A percentile compares a stretch with the other conserved stretches of the same genome.
Conservation (phyloP, 2,329 filamentous ascomycete genomes). For the Alternaria atra region DNA sequence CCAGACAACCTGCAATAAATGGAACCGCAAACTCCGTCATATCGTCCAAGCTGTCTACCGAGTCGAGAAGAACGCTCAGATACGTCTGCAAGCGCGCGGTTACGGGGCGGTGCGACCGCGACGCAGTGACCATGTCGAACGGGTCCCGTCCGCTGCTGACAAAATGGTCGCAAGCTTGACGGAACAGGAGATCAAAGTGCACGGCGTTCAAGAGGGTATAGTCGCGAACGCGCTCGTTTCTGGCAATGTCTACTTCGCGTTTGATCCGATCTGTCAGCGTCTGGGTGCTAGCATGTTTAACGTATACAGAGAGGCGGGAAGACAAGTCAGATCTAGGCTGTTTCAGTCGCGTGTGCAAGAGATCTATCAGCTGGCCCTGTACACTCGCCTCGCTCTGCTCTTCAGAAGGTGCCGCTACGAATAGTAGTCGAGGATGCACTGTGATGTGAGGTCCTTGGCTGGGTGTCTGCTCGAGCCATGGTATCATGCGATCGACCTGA, state of each 20-base stretch:
- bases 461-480: constrained; percentile 1
- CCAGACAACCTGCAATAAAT: neutral
- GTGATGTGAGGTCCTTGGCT: neutral
- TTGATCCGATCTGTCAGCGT: constrained; percentile 2
- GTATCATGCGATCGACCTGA: neutral
- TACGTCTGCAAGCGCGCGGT: neutral
- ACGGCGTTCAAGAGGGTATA: neutral
- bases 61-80: neutral
- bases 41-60: neutral
- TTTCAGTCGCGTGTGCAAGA: neutral
- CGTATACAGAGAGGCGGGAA: neutral
- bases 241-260: neutral
- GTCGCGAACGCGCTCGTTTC: neutral
- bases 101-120: neutral
- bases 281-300: neutral
- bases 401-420: neutral
- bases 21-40: neutral
- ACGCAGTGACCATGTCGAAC: neutral
- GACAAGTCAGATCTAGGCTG: constrained; percentile 1
- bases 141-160: neutral
- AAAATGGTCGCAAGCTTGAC: neutral
- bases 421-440: neutral
- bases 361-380: neutral
- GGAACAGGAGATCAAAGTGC: constrained; percentile 2
- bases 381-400: neutral